Conservation (phyloP, 495 filamentous ascomycete genomes). For the Chaetomium tenue region DNA sequence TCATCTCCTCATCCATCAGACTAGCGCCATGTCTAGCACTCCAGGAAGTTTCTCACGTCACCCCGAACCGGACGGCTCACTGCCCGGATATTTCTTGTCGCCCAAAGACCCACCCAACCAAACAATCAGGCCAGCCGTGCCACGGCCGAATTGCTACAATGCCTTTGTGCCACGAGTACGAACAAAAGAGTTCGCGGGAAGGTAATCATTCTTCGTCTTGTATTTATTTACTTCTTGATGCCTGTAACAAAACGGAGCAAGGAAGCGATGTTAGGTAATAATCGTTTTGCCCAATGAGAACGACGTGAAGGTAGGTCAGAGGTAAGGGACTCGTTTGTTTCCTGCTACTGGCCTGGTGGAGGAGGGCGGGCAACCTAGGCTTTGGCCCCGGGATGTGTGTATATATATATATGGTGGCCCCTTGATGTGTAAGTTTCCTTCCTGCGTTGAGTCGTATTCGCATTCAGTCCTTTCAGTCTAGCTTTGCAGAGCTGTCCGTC, state of each 20-base stretch:
- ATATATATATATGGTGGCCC: not conserved
- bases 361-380: not conserved
- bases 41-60: not conserved
- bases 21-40: no score
- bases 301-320: slow-evolving; percentile 60
- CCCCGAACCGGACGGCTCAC: not conserved
- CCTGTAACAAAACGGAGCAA: slow-evolving; percentile 19
- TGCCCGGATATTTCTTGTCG: not conserved
- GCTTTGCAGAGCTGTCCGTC: not conserved
- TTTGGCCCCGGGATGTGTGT: not conserved
- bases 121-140: not conserved
- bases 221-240: slow-evolving; percentile 22
- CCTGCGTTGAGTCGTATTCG: not conserved
- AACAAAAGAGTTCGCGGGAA: slow-evolving; percentile 19
- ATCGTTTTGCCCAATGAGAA: slow-evolving; percentile 15
- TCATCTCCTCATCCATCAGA: not conserved
- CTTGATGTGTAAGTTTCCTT: not conserved
- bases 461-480: not conserved
- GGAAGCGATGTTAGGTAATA: slow-evolving; percentile 14
- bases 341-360: slow-evolving; percentile 36
- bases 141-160: not conserved
- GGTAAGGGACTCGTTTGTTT: slow-evolving; percentile 54
- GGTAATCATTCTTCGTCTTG: slow-evolving; percentile 26
- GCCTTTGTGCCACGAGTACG: not conserved
- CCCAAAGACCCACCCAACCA: not conserved